These are phyloP conservation scores for Cystobasidiopsis lactophilus DNA, from an alignment of 768 basidiomycete species.

Conservation along the genomic window DNA sequence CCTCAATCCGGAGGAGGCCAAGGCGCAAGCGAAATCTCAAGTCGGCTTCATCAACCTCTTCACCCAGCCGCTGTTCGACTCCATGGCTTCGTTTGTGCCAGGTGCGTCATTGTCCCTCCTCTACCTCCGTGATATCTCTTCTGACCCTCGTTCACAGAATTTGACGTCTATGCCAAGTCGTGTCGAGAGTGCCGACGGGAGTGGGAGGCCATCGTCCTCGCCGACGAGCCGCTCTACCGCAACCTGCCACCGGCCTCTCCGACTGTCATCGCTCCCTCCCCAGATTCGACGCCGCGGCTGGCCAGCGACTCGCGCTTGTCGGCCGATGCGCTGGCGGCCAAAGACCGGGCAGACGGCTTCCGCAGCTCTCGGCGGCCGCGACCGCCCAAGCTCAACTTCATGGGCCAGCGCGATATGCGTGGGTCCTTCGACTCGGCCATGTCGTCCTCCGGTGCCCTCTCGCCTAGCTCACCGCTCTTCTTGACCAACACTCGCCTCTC, in stretches of 20 bases:
- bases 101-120: constrained; percentile 33
- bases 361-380: constrained; percentile 1
- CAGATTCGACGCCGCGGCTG: neutral
- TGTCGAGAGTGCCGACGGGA: constrained; percentile 45
- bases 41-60: constrained; percentile 70
- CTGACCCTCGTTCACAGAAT: constrained; percentile 31
- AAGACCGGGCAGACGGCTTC: neutral
- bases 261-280: neutral
- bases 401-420: neutral
- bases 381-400: neutral
- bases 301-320: neutral
- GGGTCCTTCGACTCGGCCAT: neutral
- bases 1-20: constrained; percentile 25
- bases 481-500: constrained; percentile 1
- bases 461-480: neutral
- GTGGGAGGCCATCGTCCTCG: constrained; percentile 35
- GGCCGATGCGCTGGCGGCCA: neutral
- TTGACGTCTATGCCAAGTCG: constrained; percentile 42
- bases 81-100: constrained; percentile 49
- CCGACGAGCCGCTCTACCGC: constrained; percentile 12
- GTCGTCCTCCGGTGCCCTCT: neutral
- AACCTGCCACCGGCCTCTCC: neutral
- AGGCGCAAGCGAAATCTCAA: constrained; percentile 57
- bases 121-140: neutral
- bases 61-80: constrained; percentile 59